Conservation (phyloP, 305 asterid genomes). For the Fraxinus angustifolia region DNA sequence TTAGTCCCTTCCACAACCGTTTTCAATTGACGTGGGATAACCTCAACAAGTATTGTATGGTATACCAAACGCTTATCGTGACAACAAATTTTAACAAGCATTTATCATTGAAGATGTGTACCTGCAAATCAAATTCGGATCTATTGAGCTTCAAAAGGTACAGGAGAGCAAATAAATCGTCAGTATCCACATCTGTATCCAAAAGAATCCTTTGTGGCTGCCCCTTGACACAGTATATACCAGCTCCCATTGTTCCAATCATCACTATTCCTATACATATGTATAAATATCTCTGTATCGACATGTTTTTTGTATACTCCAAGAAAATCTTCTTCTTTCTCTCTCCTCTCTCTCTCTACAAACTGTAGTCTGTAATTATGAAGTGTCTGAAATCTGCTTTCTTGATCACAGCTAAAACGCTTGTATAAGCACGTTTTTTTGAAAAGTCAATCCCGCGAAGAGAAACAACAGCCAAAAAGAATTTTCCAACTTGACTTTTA, state of each 20-base stretch:
- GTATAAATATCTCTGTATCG: slow-evolving; percentile 25
- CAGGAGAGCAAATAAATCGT: slow-evolving; percentile 77
- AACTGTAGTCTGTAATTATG: background rate
- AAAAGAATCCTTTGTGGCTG: slow-evolving; percentile 58
- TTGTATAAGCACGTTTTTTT: background rate
- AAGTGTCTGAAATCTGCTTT: background rate
- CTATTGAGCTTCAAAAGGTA: slow-evolving; percentile 74
- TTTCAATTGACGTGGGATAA: too few relatives aligned
- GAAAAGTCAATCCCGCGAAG: background rate
- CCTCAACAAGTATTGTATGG: background rate
- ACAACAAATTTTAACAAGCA: background rate
- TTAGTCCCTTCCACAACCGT: too few relatives aligned
- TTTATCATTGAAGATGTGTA: slow-evolving; percentile 6
- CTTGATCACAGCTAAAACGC: slow-evolving; percentile 15
- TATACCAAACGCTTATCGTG: background rate
- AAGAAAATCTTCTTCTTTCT: background rate
- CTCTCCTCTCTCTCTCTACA: background rate
- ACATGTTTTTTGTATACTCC: slow-evolving; percentile 21
- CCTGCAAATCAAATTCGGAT: slow-evolving; percentile 75
- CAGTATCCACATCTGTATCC: slow-evolving; percentile 85
- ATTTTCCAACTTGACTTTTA: background rate
- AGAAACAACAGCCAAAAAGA: background rate
- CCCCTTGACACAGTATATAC: slow-evolving; percentile 22
- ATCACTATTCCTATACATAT: slow-evolving; percentile 20
- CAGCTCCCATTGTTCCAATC: slow-evolving; percentile 18